Conservation (phyloP, 2,329 filamentous ascomycete species). For the Penicillium sp. region DNA sequence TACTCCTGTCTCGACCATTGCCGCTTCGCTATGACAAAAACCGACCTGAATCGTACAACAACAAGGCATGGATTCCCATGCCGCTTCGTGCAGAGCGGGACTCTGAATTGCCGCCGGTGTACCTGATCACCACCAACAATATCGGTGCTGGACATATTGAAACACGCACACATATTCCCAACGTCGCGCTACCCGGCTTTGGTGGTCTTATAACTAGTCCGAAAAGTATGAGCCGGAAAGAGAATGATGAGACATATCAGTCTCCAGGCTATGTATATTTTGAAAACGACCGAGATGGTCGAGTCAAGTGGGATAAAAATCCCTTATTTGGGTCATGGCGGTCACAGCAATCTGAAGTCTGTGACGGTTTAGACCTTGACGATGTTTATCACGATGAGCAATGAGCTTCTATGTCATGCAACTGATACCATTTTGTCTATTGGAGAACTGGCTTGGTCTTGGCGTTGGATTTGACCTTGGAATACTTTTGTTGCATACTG, state of each 20-base stretch:
- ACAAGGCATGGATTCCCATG: slow-evolving; percentile 37
- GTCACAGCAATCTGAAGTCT: slow-evolving; percentile 33
- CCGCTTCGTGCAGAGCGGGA: slow-evolving; percentile 32
- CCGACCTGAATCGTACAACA: slow-evolving; percentile 34
- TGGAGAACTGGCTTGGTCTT: neutral
- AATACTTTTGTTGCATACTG: neutral
- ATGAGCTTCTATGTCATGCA: slow-evolving; percentile 11
- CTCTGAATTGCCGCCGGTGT: slow-evolving; percentile 29
- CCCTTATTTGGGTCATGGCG: slow-evolving; percentile 37
- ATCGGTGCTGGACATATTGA: slow-evolving; percentile 31
- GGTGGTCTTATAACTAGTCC: slow-evolving; percentile 29
- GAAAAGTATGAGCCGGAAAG: slow-evolving; percentile 11
- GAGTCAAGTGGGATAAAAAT: slow-evolving; percentile 30
- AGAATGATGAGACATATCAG: slow-evolving; percentile 5
- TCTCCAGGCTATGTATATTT: slow-evolving; percentile 39
- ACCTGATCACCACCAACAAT: slow-evolving; percentile 37
- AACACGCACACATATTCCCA: slow-evolving; percentile 36
- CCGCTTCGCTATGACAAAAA: slow-evolving; percentile 31
- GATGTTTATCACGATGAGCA: slow-evolving; percentile 17
- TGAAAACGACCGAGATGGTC: slow-evolving; percentile 32
- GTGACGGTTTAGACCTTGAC: slow-evolving; percentile 36
- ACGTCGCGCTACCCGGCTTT: slow-evolving; percentile 30
- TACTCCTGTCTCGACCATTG: slow-evolving; percentile 34
- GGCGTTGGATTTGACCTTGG: neutral
- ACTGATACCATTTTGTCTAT: no score